A percentile compares a stretch with the other conserved stretches of the same genome.
Conservation (phyloP, 768 basidiomycete genomes). For the Rossbeevera mucosa region DNA sequence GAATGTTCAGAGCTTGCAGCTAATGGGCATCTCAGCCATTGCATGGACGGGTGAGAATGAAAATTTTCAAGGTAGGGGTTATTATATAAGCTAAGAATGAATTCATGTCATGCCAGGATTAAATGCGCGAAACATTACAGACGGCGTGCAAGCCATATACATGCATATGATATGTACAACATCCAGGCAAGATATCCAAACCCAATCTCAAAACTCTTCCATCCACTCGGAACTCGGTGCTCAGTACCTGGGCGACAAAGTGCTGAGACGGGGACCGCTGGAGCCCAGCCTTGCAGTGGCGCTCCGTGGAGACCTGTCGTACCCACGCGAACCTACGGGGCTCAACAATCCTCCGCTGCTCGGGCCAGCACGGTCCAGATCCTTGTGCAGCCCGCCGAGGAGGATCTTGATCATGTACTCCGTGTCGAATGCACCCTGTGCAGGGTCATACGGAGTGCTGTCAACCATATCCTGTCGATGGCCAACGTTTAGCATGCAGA, state of each 20-base stretch:
- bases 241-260: slow-evolving; percentile 8
- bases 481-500: neutral
- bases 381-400: slow-evolving; percentile 23
- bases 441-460: slow-evolving; percentile 37
- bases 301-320: neutral
- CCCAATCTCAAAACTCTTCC: neutral
- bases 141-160: neutral
- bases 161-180: neutral
- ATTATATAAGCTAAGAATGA: too few relatives aligned
- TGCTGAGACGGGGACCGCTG: slow-evolving; percentile 12
- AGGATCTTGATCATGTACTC: slow-evolving; percentile 35
- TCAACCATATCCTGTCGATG: slow-evolving; percentile 42
- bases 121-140: neutral
- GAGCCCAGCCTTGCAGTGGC: slow-evolving; percentile 4
- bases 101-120: too few relatives aligned
- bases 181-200: neutral
- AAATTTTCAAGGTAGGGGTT: too few relatives aligned
- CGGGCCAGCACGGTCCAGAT: slow-evolving; percentile 12
- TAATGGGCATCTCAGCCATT: too few relatives aligned
- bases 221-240: slow-evolving; percentile 7
- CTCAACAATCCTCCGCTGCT: slow-evolving; percentile 10
- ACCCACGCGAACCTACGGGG: neutral
- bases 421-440: slow-evolving; percentile 28
- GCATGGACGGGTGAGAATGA: too few relatives aligned
- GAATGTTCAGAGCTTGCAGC: too few relatives aligned